Percentiles rank a stretch among this genome's conserved stretches.
These are phyloP conservation scores for Candida glucosophila DNA, from an alignment of 1,139 yeast species.

Conservation along the genomic window DNA sequence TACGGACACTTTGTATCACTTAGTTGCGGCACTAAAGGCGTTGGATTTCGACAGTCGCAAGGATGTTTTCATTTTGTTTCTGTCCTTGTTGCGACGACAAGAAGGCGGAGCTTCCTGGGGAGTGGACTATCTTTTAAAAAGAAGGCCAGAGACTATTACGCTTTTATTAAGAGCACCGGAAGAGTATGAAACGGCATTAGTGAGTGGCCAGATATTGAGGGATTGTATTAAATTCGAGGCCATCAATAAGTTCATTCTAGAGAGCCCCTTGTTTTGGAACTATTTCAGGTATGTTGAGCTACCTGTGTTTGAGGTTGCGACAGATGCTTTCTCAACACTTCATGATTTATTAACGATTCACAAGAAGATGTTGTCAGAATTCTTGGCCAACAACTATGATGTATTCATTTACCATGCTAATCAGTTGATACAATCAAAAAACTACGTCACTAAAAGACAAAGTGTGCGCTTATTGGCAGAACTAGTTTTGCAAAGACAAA, in stretches of 20 bases:
- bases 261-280: constrained; percentile 62
- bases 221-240: constrained; percentile 80
- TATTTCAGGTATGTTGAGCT: constrained; percentile 71
- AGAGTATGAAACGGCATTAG: constrained; percentile 59
- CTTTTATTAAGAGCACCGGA: constrained; percentile 66
- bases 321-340: constrained; percentile 78
- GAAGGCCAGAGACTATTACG: constrained; percentile 55
- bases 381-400: constrained; percentile 47
- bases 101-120: constrained; percentile 76
- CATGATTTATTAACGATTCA: constrained; percentile 65
- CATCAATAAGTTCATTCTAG: constrained; percentile 50
- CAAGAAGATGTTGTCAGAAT: constrained; percentile 60
- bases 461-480: constrained; percentile 72
- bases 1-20: constrained; percentile 58
- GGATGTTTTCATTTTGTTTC: constrained; percentile 67
- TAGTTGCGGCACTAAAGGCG: constrained; percentile 49
- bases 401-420: constrained; percentile 57
- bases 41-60: constrained; percentile 88
- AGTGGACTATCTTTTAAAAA: constrained; percentile 64
- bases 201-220: constrained; percentile 71
- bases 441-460: constrained; percentile 90
- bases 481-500: constrained; percentile 65
- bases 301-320: constrained; percentile 79
- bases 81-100: constrained; percentile 71
- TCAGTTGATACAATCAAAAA: constrained; percentile 60